Evolutionary conservation across 2,329 filamentous ascomycete species (phyloP).

Genomic region (Colletotrichum liaoningense): DNA sequence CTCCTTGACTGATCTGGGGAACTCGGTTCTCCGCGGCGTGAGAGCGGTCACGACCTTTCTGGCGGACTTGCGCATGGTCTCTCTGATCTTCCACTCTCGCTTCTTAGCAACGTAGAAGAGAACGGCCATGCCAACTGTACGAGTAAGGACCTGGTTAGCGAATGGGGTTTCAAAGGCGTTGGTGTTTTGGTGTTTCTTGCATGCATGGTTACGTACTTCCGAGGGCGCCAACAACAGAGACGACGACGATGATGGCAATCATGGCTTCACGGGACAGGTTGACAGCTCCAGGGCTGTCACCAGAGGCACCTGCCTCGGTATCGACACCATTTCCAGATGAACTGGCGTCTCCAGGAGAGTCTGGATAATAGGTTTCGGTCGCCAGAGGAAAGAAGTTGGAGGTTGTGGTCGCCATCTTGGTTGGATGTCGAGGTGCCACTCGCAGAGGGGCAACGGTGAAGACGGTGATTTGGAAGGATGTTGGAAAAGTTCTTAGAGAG

Average conservation of each 20-base stretch:
- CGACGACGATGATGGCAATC: constrained; percentile 80
- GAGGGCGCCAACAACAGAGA: constrained; percentile 73
- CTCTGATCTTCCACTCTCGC: constrained; percentile 83
- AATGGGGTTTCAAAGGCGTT: background rate
- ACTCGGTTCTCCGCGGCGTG: constrained; percentile 71
- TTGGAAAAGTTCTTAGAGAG: background rate
- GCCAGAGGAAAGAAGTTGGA: constrained; percentile 55
- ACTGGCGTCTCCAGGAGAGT: constrained; percentile 46
- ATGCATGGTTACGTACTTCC: constrained; percentile 68
- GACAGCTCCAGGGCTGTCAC: constrained; percentile 69
- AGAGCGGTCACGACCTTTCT: constrained; percentile 70
- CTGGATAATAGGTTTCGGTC: constrained; percentile 51
- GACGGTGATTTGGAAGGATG: background rate
- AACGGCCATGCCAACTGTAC: constrained; percentile 69
- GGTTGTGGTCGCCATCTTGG: constrained; percentile 53
- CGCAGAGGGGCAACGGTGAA: constrained; percentile 13
- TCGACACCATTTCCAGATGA: constrained; percentile 54
- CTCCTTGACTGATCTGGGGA: constrained; percentile 68
- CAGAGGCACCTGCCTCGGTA: constrained; percentile 73
- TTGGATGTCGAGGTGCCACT: constrained; percentile 6
- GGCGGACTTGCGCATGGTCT: constrained; percentile 77
- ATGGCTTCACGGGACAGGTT: constrained; percentile 76
- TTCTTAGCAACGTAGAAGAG: constrained; percentile 88
- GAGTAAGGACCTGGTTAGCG: background rate
- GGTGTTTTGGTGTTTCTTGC: background rate